Percentiles rank a stretch among this genome's conserved stretches.
Evolutionary conservation across 768 basidiomycete genomes (phyloP).

Genomic region (Austroboletus eburneus): DNA sequence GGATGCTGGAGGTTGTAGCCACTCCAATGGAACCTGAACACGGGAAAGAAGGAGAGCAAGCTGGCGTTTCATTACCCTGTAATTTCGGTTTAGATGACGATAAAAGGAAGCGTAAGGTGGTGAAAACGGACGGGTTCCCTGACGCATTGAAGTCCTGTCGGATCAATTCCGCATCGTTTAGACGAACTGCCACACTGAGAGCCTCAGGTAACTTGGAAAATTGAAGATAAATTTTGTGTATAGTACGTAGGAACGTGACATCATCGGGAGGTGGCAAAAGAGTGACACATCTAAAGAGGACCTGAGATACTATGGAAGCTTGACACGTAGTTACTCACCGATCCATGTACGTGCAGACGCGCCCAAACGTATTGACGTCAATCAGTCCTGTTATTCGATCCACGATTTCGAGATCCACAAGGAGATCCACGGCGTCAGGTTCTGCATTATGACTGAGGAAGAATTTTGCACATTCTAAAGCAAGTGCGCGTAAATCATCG

Average conservation of each 20-base stretch:
- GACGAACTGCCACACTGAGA: slow-evolving; percentile 76
- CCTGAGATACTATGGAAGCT: slow-evolving; percentile 2
- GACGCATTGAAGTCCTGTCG: slow-evolving; percentile 87
- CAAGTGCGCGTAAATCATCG: slow-evolving; percentile 73
- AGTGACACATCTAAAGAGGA: slow-evolving; percentile 64
- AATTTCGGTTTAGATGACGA: background rate
- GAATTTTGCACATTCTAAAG: slow-evolving; percentile 83
- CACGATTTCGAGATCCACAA: slow-evolving; percentile 91
- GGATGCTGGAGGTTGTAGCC: slow-evolving; percentile 61
- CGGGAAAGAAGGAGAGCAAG: slow-evolving; percentile 92
- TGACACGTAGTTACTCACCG: slow-evolving; percentile 45
- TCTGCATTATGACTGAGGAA: slow-evolving; percentile 93
- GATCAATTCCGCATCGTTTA: slow-evolving; percentile 77
- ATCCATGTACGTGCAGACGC: slow-evolving; percentile 97
- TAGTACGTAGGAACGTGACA: slow-evolving; percentile 79
- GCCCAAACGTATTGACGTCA: slow-evolving; percentile 80
- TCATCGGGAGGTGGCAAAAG: slow-evolving; percentile 93
- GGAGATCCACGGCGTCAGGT: slow-evolving; percentile 93
- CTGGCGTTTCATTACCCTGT: slow-evolving; percentile 87
- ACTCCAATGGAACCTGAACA: slow-evolving; percentile 85
- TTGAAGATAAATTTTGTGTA: slow-evolving; percentile 84
- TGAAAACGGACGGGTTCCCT: slow-evolving; percentile 68
- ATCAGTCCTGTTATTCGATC: slow-evolving; percentile 71
- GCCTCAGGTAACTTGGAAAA: slow-evolving; percentile 90
- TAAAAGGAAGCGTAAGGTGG: background rate